Evolutionary conservation across 805 yeast species (phyloP), one percentile per base, ranked within the genome.

Genomic region (Ogataea pilisensis): DNA sequence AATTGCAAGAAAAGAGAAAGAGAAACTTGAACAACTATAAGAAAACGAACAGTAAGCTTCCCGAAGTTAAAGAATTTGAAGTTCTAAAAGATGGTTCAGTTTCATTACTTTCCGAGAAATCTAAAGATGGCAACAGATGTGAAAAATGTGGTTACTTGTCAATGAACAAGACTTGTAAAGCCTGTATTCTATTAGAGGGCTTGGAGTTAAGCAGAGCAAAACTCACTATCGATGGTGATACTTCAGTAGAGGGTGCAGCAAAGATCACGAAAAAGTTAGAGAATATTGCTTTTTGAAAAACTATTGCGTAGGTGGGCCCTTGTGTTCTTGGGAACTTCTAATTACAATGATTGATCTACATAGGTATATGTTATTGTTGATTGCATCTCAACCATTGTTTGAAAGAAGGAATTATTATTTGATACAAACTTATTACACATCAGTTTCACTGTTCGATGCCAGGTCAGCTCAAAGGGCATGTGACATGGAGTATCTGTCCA

Each of bases 111-210:
- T 58, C 53, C 16, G 19, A 29, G 13, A 27, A 27, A n/a, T 50
- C 45, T 3, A 44, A 31, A 22, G 87, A 82, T 55, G 89, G 88
- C 3, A 82, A 82, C 50, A 68, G 80, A 43, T 93, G 99, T 66
- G 85, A 81, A 48, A 80, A 80, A 46, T 93, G 99, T 66, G 96
- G 97, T 0, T 93, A 91, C 57, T 65, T 93, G 29, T 87, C 98
- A 0, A 84, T 90, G 48, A 93, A 93, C 60, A 73, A 67, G 54
- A 76, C 89, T 6, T 93, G 99, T 65, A 93, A 93, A 64, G 99
- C 99, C 0, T 93, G 99, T 63, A 75, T 85, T 39, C 66, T 93
- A 22, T 64, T 93, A 36, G 90, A 86, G 44, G 96, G 96, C 0
- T 71, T 93, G 41, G 93, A 90, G 52, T 69, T 76, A 39, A 80